Conservation (phyloP, 2,329 filamentous ascomycete species). For the Lasiodiplodia citricola region DNA sequence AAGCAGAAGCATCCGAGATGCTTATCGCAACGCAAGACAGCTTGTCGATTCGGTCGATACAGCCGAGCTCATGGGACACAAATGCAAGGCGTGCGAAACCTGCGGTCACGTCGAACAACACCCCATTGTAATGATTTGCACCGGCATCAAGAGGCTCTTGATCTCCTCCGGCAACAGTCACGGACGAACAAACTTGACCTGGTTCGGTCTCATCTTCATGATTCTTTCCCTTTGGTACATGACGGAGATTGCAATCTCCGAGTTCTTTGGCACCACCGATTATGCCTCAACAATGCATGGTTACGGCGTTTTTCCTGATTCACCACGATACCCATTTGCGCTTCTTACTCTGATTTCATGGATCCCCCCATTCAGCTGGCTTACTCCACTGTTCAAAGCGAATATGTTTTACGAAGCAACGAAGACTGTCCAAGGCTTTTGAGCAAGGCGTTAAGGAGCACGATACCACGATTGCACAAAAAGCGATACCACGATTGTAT, state of each 20-base stretch:
- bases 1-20: conserved; percentile 51
- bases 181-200: conserved; percentile 11
- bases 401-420: neutral
- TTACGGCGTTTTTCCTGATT: conserved; percentile 57
- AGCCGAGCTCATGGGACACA: neutral
- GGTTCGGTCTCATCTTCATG: conserved; percentile 25
- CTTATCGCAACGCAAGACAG: conserved; percentile 48
- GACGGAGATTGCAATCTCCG: conserved; percentile 30
- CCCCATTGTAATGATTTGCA: conserved; percentile 31
- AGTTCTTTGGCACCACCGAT: conserved; percentile 57
- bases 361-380: conserved; percentile 23
- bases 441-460: neutral
- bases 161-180: conserved; percentile 30
- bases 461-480: neutral
- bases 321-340: conserved; percentile 61
- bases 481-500: neutral
- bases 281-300: conserved; percentile 56
- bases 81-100: neutral
- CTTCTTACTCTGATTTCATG: conserved; percentile 58
- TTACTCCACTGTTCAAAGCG: neutral
- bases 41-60: conserved; percentile 48
- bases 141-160: conserved; percentile 36
- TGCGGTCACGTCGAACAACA: neutral
- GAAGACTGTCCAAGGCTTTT: neutral
- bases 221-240: conserved; percentile 9